Evolutionary conservation across 768 basidiomycete genomes (phyloP).

Genomic region (Lactarius deliciosus): DNA sequence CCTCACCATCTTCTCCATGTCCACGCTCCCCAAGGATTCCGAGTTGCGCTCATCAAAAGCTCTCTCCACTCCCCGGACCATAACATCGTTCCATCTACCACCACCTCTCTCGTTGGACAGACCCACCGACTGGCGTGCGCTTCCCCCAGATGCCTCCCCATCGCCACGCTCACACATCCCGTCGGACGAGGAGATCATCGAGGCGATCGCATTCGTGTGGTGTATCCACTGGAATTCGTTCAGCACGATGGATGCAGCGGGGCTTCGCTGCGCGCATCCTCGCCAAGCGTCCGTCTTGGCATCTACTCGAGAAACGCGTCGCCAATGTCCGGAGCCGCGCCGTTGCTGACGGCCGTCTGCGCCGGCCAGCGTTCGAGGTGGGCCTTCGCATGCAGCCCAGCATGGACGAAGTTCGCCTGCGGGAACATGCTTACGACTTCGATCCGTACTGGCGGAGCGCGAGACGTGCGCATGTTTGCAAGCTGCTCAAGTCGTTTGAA

Average conservation of each 20-base stretch:
- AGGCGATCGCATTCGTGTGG: slow-evolving; percentile 24
- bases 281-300: slow-evolving; percentile 15
- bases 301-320: slow-evolving; percentile 23
- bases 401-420: slow-evolving; percentile 17
- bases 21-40: background rate
- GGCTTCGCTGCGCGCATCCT: slow-evolving; percentile 23
- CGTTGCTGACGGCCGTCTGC: slow-evolving; percentile 23
- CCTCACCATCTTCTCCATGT: background rate
- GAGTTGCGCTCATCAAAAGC: background rate
- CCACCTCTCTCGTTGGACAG: background rate
- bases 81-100: background rate
- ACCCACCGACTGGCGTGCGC: slow-evolving; percentile 18
- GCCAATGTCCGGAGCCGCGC: slow-evolving; percentile 14
- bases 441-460: slow-evolving; percentile 21
- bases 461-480: slow-evolving; percentile 8
- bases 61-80: background rate
- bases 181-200: slow-evolving; percentile 23
- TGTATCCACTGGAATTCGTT: slow-evolving; percentile 29
- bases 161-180: slow-evolving; percentile 23
- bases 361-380: slow-evolving; percentile 17
- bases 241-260: slow-evolving; percentile 22
- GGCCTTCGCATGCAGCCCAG: slow-evolving; percentile 21
- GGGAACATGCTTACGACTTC: slow-evolving; percentile 23
- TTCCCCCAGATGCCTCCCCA: slow-evolving; percentile 22
- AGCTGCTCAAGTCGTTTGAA: slow-evolving; percentile 18